Percentiles rank a stretch among this genome's conserved stretches.
phyloP scores from a whole-genome alignment of 768 basidiomycete species.

The Pleurotus platypus region DNA sequence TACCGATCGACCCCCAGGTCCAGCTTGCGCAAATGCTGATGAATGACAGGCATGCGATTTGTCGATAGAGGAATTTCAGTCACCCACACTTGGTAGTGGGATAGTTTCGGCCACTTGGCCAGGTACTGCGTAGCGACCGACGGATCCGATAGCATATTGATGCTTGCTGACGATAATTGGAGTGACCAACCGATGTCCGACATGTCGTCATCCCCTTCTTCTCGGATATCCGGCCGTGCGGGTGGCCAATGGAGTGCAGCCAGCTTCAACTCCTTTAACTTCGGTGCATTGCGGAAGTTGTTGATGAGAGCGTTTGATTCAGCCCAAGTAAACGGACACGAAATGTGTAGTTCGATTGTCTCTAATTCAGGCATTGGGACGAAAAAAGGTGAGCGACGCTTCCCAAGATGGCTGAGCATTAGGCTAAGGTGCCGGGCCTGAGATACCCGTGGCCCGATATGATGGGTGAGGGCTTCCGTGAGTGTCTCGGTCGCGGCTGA shows the following conservation, averaged over 20 bases:
- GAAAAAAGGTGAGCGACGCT: no score
- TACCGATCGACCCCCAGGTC: background rate
- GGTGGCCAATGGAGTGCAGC: background rate
- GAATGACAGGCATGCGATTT: background rate
- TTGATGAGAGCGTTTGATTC: background rate
- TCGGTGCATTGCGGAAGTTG: background rate
- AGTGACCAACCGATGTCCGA: background rate
- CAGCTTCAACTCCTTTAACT: background rate
- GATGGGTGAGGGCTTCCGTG: background rate
- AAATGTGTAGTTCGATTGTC: no score
- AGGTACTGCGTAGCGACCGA: background rate
- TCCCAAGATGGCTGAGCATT: slow-evolving; percentile 15
- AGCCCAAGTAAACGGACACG: no score
- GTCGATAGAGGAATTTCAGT: background rate
- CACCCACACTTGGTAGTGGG: background rate
- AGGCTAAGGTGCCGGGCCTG: background rate
- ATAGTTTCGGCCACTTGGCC: background rate
- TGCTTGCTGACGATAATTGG: background rate
- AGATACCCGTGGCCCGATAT: background rate
- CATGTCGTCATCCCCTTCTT: background rate
- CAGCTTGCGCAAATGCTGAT: background rate
- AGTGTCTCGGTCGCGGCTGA: slow-evolving; percentile 21
- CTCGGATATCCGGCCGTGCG: background rate
- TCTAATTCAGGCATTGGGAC: no score
- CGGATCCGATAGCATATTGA: background rate